Percentiles rank a stretch among this genome's conserved stretches.
phyloP scores from a whole-genome alignment of 2,329 filamentous ascomycete species.

The Sclerotinia glacialis region DNA sequence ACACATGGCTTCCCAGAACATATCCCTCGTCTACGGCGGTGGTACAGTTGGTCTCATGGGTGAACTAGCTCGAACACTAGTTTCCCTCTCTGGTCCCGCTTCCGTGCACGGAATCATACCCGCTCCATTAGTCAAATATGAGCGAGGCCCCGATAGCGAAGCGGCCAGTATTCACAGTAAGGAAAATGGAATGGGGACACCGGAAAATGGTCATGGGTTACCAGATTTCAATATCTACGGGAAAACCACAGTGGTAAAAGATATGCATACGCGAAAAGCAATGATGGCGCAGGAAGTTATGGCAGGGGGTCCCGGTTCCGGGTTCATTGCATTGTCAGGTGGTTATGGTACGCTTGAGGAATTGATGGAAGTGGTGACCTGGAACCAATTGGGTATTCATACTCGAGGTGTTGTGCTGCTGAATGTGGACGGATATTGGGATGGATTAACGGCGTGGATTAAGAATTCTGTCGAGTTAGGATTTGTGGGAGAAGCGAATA shows the following conservation, averaged over 20 bases:
- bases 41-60: conserved; percentile 96
- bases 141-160: conserved; percentile 62
- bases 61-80: conserved; percentile 82
- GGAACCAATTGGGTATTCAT: conserved; percentile 97
- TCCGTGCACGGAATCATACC: conserved; percentile 94
- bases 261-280: conserved; percentile 96
- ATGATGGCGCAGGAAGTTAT: conserved; percentile 90
- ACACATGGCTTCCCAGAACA: conserved; percentile 71
- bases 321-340: conserved; percentile 84
- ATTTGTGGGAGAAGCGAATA: conserved; percentile 71
- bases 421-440: conserved; percentile 90
- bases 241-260: conserved; percentile 79
- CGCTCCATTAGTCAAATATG: conserved; percentile 74
- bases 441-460: conserved; percentile 81
- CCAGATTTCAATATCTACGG: conserved; percentile 62
- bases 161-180: conserved; percentile 24
- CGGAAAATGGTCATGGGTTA: conserved; percentile 38
- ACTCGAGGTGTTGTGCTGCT: conserved; percentile 72
- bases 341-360: conserved; percentile 97
- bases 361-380: conserved; percentile 85
- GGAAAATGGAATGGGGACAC: conserved; percentile 29
- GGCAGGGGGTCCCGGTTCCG: conserved; percentile 74
- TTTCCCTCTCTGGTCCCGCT: conserved; percentile 74
- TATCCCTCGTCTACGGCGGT: conserved; percentile 88
- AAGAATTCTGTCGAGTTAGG: conserved; percentile 69